A percentile compares a stretch with the other conserved stretches of the same genome.
Conservation (phyloP, 805 yeast genomes). For the Pichia californica region DNA sequence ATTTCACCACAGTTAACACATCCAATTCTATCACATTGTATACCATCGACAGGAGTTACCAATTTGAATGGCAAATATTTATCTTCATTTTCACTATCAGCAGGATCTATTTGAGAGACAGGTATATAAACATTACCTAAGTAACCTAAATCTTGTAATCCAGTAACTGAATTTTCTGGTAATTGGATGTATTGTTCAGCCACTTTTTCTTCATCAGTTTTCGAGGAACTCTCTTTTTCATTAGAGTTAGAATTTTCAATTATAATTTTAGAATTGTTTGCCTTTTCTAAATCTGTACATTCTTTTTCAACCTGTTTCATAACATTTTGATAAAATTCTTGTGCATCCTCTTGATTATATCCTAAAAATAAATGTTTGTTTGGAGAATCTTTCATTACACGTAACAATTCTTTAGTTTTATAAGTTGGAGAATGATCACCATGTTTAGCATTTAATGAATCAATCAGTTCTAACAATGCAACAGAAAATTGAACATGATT, state of each 20-base stretch:
- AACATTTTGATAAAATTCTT: constrained; percentile 84
- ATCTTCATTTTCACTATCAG: constrained; percentile 37
- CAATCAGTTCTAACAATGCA: constrained; percentile 45
- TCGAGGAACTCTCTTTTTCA: not conserved
- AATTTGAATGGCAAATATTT: constrained; percentile 49
- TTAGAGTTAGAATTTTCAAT: not conserved
- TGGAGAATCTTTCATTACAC: constrained; percentile 71
- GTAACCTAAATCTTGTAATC: constrained; percentile 44
- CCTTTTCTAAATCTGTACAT: constrained; percentile 23
- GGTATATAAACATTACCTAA: constrained; percentile 66
- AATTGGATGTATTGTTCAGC: constrained; percentile 21
- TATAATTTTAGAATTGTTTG: constrained; percentile 18
- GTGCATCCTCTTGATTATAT: constrained; percentile 94
- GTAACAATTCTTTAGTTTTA: constrained; percentile 53
- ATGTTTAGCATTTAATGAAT: constrained; percentile 48
- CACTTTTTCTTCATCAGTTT: constrained; percentile 16
- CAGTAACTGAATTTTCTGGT: constrained; percentile 28
- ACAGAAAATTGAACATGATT: constrained; percentile 37
- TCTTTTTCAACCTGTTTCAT: constrained; percentile 62
- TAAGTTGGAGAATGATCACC: constrained; percentile 54
- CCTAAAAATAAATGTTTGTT: constrained; percentile 72
- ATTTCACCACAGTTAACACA: constrained; percentile 88
- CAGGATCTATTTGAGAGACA: constrained; percentile 72
- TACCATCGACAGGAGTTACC: constrained; percentile 88
- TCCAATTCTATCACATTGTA: constrained; percentile 82